Evolutionary conservation across 139 green algal species (phyloP).

Genomic region (Chlamydomonas asymmetrica): DNA sequence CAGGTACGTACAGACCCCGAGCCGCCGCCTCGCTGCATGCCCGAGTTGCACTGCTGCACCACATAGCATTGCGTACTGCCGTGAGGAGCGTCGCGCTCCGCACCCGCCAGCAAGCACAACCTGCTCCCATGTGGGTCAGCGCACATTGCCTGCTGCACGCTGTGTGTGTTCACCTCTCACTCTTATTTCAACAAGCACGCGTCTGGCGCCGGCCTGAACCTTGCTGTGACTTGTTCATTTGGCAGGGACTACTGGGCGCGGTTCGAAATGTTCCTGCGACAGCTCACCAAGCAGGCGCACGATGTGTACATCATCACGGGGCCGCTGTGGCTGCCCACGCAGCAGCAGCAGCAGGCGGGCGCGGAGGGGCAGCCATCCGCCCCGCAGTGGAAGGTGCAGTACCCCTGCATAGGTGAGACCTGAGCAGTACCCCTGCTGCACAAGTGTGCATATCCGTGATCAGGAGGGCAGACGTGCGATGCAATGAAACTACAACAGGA

Average conservation of each 20-base stretch:
- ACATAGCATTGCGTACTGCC: too few species aligned
- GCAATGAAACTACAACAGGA: too few species aligned
- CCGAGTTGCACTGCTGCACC: too few species aligned
- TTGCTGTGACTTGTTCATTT: neutral
- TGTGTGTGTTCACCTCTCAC: too few species aligned
- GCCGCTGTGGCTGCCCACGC: constrained; percentile 71
- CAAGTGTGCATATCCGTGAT: too few species aligned
- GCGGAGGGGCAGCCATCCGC: neutral
- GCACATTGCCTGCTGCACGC: too few species aligned
- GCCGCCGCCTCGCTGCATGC: neutral
- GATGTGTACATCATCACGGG: constrained; percentile 86
- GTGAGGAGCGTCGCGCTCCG: too few species aligned
- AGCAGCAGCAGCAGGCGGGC: constrained; percentile 17
- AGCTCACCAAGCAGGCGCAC: constrained; percentile 48
- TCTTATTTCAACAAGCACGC: too few species aligned
- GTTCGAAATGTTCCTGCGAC: constrained; percentile 87
- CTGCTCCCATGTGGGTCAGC: too few species aligned
- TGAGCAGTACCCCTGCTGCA: too few species aligned
- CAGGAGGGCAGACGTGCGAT: too few species aligned
- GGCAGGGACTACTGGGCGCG: constrained; percentile 91
- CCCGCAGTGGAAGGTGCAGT: constrained; percentile 68
- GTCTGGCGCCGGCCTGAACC: neutral
- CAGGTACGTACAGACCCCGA: constrained; percentile 24
- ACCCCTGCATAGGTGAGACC: constrained; percentile 75
- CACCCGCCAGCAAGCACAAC: too few species aligned